phyloP scores from a whole-genome alignment of 169 alveolate genomes.

The Plasmodium gaboni region DNA sequence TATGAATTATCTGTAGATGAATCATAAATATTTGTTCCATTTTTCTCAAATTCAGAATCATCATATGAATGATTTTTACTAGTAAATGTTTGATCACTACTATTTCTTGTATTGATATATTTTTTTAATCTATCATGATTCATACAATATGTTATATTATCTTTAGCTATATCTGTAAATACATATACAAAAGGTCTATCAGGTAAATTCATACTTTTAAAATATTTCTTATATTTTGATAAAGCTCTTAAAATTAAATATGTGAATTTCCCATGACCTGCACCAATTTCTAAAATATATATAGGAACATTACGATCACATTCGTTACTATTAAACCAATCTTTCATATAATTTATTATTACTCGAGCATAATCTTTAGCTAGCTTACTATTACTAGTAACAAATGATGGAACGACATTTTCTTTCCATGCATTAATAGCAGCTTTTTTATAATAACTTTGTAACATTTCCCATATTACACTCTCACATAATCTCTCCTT shows the following conservation, averaged over 20 bases:
- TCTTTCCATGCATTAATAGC: conserved; percentile 90
- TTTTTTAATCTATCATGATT: conserved; percentile 78
- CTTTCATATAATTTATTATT: conserved; percentile 85
- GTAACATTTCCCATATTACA: conserved; percentile 85
- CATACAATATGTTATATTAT: conserved; percentile 81
- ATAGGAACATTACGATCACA: conserved; percentile 78
- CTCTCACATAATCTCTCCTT: conserved; percentile 84
- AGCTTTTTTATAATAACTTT: conserved; percentile 83
- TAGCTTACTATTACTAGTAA: conserved; percentile 87
- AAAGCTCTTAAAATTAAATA: conserved; percentile 85
- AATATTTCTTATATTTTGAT: conserved; percentile 79
- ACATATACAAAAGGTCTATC: conserved; percentile 88
- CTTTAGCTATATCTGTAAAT: conserved; percentile 87
- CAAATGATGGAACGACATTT: conserved; percentile 88
- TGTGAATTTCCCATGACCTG: conserved; percentile 89
- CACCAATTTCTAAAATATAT: conserved; percentile 86
- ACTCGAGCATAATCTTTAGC: conserved; percentile 87
- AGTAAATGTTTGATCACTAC: conserved; percentile 26
- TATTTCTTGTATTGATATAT: conserved; percentile 72
- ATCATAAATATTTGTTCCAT: conserved; percentile 19
- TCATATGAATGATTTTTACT: conserved; percentile 60
- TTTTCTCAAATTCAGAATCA: conserved; percentile 51
- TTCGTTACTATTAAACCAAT: conserved; percentile 78
- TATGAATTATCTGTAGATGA: conserved; percentile 12
- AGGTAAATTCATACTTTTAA: conserved; percentile 83